A percentile compares a stretch with the other conserved stretches of the same genome.
Conservation (phyloP, 202 grass and related monocot genomes). For the Zizania palustris region DNA sequence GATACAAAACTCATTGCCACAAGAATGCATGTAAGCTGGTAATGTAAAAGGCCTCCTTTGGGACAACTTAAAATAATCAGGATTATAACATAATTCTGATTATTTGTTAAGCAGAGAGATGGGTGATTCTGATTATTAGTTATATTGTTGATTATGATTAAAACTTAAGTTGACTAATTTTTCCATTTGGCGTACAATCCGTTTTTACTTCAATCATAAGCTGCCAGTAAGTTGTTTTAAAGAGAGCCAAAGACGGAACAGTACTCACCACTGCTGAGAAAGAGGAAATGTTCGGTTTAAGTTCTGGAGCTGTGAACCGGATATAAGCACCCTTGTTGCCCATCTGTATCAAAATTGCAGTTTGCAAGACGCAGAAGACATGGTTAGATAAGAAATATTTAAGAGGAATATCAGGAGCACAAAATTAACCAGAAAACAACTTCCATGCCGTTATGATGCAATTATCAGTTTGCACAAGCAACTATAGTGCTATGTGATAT, state of each 20-base stretch:
- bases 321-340: conserved; percentile 95
- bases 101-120: no score
- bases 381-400: not conserved
- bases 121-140: no score
- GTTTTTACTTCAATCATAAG: no score
- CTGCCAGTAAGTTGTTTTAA: no score
- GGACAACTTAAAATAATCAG: no score
- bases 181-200: no score
- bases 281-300: conserved; percentile 78
- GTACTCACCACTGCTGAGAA: conserved; percentile 57
- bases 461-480: conserved; percentile 3
- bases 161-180: no score
- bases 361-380: not conserved
- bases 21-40: conserved; percentile 30
- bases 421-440: no score
- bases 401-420: not conserved
- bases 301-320: conserved; percentile 65
- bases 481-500: not conserved
- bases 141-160: no score
- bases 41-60: no score
- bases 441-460: not conserved
- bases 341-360: conserved; percentile 64
- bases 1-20: not conserved
- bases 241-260: no score
- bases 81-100: no score